Conservation (phyloP, 768 basidiomycete species). For the Gymnopilus junonius region DNA sequence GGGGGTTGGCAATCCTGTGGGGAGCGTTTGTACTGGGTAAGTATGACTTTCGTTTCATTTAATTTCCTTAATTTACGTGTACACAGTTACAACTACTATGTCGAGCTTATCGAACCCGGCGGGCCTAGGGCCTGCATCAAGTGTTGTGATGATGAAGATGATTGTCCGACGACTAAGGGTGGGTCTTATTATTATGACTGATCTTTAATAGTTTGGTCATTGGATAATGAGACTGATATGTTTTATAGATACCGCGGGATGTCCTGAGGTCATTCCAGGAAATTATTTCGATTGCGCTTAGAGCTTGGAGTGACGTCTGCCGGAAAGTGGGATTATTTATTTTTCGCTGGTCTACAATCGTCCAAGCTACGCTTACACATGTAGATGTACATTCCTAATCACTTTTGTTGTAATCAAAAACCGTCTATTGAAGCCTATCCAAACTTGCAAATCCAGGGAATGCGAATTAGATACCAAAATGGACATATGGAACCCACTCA, state of each 20-base stretch:
- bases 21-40: conserved; percentile 55
- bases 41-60: conserved; percentile 13
- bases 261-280: conserved; percentile 55
- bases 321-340: not conserved
- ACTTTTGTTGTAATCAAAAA: not conserved
- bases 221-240: too few species aligned
- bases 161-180: conserved; percentile 60
- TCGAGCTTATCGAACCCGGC: conserved; percentile 59
- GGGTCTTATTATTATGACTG: conserved; percentile 7
- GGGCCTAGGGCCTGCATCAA: conserved; percentile 57
- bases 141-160: conserved; percentile 57
- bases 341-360: not conserved
- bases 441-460: too few species aligned
- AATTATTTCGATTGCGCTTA: conserved; percentile 57
- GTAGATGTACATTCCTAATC: not conserved
- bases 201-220: not conserved
- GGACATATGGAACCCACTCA: conserved; percentile 9
- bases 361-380: not conserved
- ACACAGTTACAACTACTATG: conserved; percentile 57
- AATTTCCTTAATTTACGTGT: not conserved
- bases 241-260: conserved; percentile 49
- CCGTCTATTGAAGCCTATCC: too few species aligned
- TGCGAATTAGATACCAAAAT: conserved; percentile 2
- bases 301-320: not conserved
- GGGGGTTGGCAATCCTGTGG: conserved; percentile 55